Percentiles rank a stretch among this genome's conserved stretches.
Evolutionary conservation across 2,329 filamentous ascomycete genomes (phyloP).

Genomic region (Onygenales sp.): DNA sequence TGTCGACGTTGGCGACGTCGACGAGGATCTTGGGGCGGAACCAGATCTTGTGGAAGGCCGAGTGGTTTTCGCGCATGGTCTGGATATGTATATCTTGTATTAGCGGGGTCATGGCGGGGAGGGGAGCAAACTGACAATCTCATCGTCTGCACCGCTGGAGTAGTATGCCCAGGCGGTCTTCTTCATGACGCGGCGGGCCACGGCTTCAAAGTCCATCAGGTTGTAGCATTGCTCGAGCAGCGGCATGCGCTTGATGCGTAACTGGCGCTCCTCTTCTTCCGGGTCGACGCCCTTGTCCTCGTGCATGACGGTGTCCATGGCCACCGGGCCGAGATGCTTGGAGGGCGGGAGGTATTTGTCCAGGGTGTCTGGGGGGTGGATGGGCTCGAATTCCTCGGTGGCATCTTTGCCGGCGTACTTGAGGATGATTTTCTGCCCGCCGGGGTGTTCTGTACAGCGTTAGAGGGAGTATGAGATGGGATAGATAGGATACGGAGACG

Average conservation of each 20-base stretch:
- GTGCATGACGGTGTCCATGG: conserved; percentile 68
- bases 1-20: conserved; percentile 79
- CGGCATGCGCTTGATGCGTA: conserved; percentile 67
- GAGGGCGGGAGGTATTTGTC: conserved; percentile 69
- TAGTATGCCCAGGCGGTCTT: conserved; percentile 97
- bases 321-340: conserved; percentile 82
- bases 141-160: conserved; percentile 82
- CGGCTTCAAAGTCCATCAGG: conserved; percentile 88
- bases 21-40: conserved; percentile 85
- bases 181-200: conserved; percentile 87
- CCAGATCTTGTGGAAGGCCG: conserved; percentile 94
- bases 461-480: not conserved
- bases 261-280: conserved; percentile 63
- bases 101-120: not conserved
- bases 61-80: conserved; percentile 93
- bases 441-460: conserved; percentile 61
- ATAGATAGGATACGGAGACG: conserved; percentile 12
- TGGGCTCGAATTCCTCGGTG: conserved; percentile 83
- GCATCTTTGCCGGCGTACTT: conserved; percentile 96
- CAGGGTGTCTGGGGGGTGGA: conserved; percentile 80
- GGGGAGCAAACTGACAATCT: conserved; percentile 53
- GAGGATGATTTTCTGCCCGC: conserved; percentile 84
- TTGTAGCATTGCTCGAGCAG: conserved; percentile 83
- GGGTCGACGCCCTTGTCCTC: conserved; percentile 59
- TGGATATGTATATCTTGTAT: conserved; percentile 27